Base-by-base conservation (phyloP, 805 yeast genomes). In the Wickerhamiella kurtzmanii region DNA sequence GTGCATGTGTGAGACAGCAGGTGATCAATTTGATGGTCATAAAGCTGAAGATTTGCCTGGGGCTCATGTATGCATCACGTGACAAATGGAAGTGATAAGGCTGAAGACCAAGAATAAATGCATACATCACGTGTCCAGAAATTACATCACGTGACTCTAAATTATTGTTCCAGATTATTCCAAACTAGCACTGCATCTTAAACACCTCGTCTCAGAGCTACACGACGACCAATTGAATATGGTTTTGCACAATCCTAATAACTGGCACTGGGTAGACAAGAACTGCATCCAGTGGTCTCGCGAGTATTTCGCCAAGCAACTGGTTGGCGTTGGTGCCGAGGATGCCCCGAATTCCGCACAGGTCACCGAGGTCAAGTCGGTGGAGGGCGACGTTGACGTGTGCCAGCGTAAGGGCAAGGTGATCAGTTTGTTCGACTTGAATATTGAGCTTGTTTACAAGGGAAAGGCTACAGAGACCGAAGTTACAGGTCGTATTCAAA, bases 201-300 rank as follows among this genome's bases (percentile, higher is more conserved):
- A n/a, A n/a, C n/a, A n/a, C n/a, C n/a, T n/a, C n/a, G n/a, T n/a
- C n/a, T n/a, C n/a, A n/a, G n/a, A n/a, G n/a, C n/a, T n/a, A n/a
- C n/a, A n/a, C n/a, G n/a, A n/a, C n/a, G n/a, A 4, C 20, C 22
- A 45, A 19, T 32, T 11, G n/a, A 48, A 38, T 22, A 89, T 89
- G 96, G 96, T 84, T 37, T 88, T 92, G 28, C 82, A 86, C 67
- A 92, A 89, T 73, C 97, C 97, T 37, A 92, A 92, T 66, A 89
- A 89, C 69, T 89, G 98, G 98, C 98, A 92, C 72, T 92, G 97
- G 97, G 96, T 88, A 52, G 96, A 89, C 67, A 89, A 89, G 65
- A 92, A 92, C 71, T 92, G 98, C 68, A 74, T 89, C 48, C 80
- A 76, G 48, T 92, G 98, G 98, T 74, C 96, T 11, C 77, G 77